These are phyloP conservation scores for Trametes gibbosa DNA, from an alignment of 768 basidiomycete species.

Conservation along the genomic window DNA sequence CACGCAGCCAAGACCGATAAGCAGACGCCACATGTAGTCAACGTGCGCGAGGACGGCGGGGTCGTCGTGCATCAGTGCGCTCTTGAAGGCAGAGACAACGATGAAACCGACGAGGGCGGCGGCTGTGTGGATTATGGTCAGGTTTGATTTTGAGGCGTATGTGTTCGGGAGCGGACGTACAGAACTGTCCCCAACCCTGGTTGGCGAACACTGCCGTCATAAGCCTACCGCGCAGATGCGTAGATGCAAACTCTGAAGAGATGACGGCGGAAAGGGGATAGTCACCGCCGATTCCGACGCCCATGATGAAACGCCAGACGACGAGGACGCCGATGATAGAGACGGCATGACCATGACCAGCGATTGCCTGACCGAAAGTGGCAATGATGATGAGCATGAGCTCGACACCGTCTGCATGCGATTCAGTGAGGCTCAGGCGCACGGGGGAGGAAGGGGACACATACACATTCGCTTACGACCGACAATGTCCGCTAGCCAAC, in stretches of 20 bases:
- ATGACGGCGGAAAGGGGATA: slow-evolving; percentile 86
- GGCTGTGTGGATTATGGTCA: slow-evolving; percentile 37
- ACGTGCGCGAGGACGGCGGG: slow-evolving; percentile 45
- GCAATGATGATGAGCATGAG: slow-evolving; percentile 80
- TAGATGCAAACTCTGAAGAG: slow-evolving; percentile 84
- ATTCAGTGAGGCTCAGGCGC: background rate
- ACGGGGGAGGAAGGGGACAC: slow-evolving; percentile 27
- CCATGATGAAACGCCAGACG: slow-evolving; percentile 84
- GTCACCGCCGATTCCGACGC: slow-evolving; percentile 85
- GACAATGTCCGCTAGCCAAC: slow-evolving; percentile 73
- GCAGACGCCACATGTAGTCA: slow-evolving; percentile 81
- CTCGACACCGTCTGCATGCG: slow-evolving; percentile 57
- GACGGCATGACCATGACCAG: slow-evolving; percentile 64
- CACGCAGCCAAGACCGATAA: slow-evolving; percentile 85
- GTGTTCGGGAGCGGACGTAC: slow-evolving; percentile 38
- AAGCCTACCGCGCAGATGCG: slow-evolving; percentile 73
- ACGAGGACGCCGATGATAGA: slow-evolving; percentile 73
- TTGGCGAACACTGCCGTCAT: slow-evolving; percentile 87
- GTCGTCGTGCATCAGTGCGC: slow-evolving; percentile 45
- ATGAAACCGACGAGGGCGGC: slow-evolving; percentile 68
- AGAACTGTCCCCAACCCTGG: slow-evolving; percentile 86
- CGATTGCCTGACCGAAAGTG: slow-evolving; percentile 77
- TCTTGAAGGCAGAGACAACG: slow-evolving; percentile 67
- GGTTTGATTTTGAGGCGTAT: background rate
- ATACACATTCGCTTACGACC: slow-evolving; percentile 81